These are phyloP conservation scores for Spathaspora passalidarum DNA, from an alignment of 805 yeast genomes.

Conservation along the genomic window DNA sequence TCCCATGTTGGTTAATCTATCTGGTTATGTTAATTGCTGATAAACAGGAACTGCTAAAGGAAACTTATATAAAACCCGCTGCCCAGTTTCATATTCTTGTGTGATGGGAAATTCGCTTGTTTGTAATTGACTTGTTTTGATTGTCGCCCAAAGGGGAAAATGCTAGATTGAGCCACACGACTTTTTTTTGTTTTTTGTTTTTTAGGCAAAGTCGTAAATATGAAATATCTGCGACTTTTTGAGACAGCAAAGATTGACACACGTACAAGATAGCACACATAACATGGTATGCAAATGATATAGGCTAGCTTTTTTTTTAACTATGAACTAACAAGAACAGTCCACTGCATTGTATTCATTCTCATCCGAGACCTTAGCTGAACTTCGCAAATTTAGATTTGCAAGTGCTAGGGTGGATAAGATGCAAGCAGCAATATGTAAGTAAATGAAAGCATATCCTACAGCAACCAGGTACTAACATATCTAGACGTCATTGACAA, in stretches of 20 bases:
- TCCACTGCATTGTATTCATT: slow-evolving; percentile 54
- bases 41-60: background rate
- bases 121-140: slow-evolving; percentile 1
- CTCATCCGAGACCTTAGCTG: slow-evolving; percentile 56
- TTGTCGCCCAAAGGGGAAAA: slow-evolving; percentile 7
- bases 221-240: too few species aligned
- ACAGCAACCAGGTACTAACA: too few species aligned
- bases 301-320: too few species aligned
- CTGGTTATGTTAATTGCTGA: background rate
- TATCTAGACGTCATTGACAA: slow-evolving; percentile 55
- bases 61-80: background rate
- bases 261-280: too few species aligned
- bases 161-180: slow-evolving; percentile 2
- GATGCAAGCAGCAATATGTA: slow-evolving; percentile 62
- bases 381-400: slow-evolving; percentile 69
- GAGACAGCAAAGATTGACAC: too few species aligned
- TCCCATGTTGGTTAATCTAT: slow-evolving; percentile 3
- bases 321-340: slow-evolving; percentile 1
- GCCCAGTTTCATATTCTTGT: background rate
- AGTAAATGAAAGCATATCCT: slow-evolving; percentile 18
- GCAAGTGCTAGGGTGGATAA: slow-evolving; percentile 61
- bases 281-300: background rate
- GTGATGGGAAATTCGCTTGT: background rate
- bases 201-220: background rate
- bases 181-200: background rate